Conservation (phyloP, 2,329 filamentous ascomycete species). For the Pleurostoma richardsiae region DNA sequence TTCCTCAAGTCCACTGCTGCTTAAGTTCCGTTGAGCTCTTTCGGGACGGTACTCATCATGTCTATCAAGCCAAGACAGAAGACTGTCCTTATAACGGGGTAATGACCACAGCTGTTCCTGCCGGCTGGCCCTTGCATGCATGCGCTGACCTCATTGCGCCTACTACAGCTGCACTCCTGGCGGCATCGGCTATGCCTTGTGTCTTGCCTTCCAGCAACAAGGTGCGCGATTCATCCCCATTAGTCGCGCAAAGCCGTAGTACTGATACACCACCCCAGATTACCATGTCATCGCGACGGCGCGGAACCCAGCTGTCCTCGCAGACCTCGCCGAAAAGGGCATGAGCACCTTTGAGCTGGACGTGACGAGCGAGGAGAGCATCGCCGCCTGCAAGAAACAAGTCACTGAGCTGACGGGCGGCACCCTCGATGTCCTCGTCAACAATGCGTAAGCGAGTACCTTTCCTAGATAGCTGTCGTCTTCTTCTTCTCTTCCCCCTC, state of each 20-base stretch:
- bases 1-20: too few species aligned
- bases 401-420: constrained; percentile 30
- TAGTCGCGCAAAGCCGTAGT: background rate
- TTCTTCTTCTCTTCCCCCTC: background rate
- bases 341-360: constrained; percentile 40
- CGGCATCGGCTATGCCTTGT: constrained; percentile 51
- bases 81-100: constrained; percentile 47
- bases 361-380: constrained; percentile 46
- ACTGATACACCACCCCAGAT: constrained; percentile 20
- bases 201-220: constrained; percentile 44
- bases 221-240: constrained; percentile 24
- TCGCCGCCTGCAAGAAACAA: constrained; percentile 39
- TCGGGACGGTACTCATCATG: background rate
- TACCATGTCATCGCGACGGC: constrained; percentile 53
- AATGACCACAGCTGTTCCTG: background rate
- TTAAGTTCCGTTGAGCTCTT: too few species aligned
- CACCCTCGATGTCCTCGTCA: constrained; percentile 46
- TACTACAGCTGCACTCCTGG: constrained; percentile 48
- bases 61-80: constrained; percentile 24
- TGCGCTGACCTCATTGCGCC: background rate
- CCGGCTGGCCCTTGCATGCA: constrained; percentile 4
- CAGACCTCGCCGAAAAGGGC: constrained; percentile 33
- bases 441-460: constrained; percentile 43
- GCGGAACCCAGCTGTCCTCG: constrained; percentile 41
- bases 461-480: background rate